Base-by-base conservation (phyloP, 2,329 filamentous ascomycete species). In the Cytospora schulzeri region DNA sequence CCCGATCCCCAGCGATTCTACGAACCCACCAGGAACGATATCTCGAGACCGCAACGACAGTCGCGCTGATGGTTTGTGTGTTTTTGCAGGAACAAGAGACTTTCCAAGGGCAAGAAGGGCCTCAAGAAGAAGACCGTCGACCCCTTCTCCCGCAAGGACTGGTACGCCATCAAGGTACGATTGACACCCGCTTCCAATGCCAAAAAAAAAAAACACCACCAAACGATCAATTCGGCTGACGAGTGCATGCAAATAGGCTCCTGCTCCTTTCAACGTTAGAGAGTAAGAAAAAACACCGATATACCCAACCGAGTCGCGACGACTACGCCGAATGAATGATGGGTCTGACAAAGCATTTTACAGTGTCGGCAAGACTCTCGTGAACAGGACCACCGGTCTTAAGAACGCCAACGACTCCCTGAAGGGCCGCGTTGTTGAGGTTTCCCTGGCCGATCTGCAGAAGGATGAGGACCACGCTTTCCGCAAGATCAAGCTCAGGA, bases 71-170 rank as follows among this genome's bases (percentile, higher is more conserved):
- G 48, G 68, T 63, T 70, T n/a, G n/a, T n/a, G 54, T 70, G 67
- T 62, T 62, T 63, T 56, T 64, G 35, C 74, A 93, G 90, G 92
- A 99, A 99, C 90, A 99, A 99, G 93, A 93, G 95, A 88, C 89
- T 99, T 86, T 98, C 95, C 73, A 99, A 99, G 89, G 95, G 95
- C 86, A 99, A 98, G 92, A 99, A 99, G 90, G 94, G 95, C 83
- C 88, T 98, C 81, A 98, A 98, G 92, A 98, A 99, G 94, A 94
- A 94, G 86, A 94, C 93, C 77, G 85, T 90, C 76, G 95, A 99
- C 83, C 94, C 95, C 77, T 98, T 98, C 87, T 88, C 93, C 77
- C 91, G 94, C 80, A 99, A 99, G 88, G 95, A 98, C 82, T 98
- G 96, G 92, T 99, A 93, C 86, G 91, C 90, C 77, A 89, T 99